phyloP scores from a whole-genome alignment of 2,329 filamentous ascomycete genomes.

The Tolypocladium ovalisporum region DNA sequence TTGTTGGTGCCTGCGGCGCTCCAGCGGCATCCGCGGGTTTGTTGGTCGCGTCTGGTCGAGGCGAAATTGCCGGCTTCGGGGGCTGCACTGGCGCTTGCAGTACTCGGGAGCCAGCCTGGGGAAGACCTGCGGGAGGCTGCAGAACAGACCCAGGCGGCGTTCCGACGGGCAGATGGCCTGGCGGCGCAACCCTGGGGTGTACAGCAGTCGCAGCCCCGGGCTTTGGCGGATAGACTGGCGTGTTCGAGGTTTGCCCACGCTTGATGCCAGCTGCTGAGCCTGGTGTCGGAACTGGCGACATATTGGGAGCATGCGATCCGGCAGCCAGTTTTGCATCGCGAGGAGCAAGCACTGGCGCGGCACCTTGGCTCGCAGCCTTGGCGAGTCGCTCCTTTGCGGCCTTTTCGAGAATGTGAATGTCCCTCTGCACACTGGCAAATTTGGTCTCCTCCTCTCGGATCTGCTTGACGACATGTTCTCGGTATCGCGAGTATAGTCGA shows the following conservation, averaged over 20 bases:
- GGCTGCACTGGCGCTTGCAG: slow-evolving; percentile 19
- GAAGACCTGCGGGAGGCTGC: slow-evolving; percentile 23
- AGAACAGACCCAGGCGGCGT: slow-evolving; percentile 21
- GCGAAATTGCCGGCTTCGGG: slow-evolving; percentile 19
- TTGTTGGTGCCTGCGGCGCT: slow-evolving; percentile 10
- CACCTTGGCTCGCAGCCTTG: slow-evolving; percentile 23
- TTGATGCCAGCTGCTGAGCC: slow-evolving; percentile 12
- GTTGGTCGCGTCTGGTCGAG: slow-evolving; percentile 20
- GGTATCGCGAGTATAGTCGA: slow-evolving; percentile 65
- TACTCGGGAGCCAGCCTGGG: slow-evolving; percentile 18
- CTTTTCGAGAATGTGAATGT: slow-evolving; percentile 59
- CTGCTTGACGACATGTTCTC: slow-evolving; percentile 54
- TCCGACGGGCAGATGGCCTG: slow-evolving; percentile 15
- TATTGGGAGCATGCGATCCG: slow-evolving; percentile 12
- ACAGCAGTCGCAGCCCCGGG: slow-evolving; percentile 11
- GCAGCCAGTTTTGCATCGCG: slow-evolving; percentile 18
- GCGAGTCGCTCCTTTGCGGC: slow-evolving; percentile 25
- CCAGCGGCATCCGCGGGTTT: slow-evolving; percentile 17
- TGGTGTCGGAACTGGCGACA: slow-evolving; percentile 11
- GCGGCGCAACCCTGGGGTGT: slow-evolving; percentile 15
- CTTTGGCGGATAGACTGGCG: slow-evolving; percentile 25
- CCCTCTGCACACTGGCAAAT: slow-evolving; percentile 51
- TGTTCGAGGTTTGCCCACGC: slow-evolving; percentile 17
- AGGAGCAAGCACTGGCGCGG: slow-evolving; percentile 19
- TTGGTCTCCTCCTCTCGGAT: slow-evolving; percentile 65